A percentile compares a stretch with the other conserved stretches of the same genome.
Conservation (phyloP, 1,284 basidiomycete species). For the Trichosporon sp. region DNA sequence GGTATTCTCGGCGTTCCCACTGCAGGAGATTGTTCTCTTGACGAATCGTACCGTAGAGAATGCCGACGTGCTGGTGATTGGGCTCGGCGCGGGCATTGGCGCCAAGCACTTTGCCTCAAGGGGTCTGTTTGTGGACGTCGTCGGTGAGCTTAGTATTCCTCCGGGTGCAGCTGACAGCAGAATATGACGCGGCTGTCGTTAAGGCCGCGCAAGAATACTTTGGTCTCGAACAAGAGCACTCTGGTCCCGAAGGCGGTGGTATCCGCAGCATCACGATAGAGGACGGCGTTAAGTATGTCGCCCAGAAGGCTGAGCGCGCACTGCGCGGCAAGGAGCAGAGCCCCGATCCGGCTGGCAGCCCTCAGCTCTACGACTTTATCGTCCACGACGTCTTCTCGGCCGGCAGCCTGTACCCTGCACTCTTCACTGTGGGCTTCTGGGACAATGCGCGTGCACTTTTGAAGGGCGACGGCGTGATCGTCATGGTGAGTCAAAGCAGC, state of each 20-base stretch:
- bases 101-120: slow-evolving; percentile 66
- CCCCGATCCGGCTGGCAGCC: not conserved
- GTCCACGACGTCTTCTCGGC: slow-evolving; percentile 90
- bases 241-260: slow-evolving; percentile 60
- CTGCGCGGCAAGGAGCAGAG: not conserved
- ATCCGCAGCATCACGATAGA: slow-evolving; percentile 58
- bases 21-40: slow-evolving; percentile 75
- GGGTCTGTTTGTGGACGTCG: slow-evolving; percentile 51
- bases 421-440: slow-evolving; percentile 82
- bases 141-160: slow-evolving; percentile 22
- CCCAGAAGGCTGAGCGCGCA: slow-evolving; percentile 40
- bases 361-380: slow-evolving; percentile 61
- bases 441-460: slow-evolving; percentile 59
- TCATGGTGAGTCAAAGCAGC: slow-evolving; percentile 57
- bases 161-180: slow-evolving; percentile 52
- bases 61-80: slow-evolving; percentile 52
- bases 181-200: slow-evolving; percentile 83
- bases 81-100: slow-evolving; percentile 75
- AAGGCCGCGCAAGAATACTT: slow-evolving; percentile 72
- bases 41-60: slow-evolving; percentile 46
- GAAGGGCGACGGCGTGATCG: slow-evolving; percentile 66
- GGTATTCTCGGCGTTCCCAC: slow-evolving; percentile 72
- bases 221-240: slow-evolving; percentile 64
- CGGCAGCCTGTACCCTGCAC: slow-evolving; percentile 70
- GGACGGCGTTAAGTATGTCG: slow-evolving; percentile 67